Evolutionary conservation across 805 yeast genomes (phyloP).

Genomic region (Pichia rugopelliculosa): DNA sequence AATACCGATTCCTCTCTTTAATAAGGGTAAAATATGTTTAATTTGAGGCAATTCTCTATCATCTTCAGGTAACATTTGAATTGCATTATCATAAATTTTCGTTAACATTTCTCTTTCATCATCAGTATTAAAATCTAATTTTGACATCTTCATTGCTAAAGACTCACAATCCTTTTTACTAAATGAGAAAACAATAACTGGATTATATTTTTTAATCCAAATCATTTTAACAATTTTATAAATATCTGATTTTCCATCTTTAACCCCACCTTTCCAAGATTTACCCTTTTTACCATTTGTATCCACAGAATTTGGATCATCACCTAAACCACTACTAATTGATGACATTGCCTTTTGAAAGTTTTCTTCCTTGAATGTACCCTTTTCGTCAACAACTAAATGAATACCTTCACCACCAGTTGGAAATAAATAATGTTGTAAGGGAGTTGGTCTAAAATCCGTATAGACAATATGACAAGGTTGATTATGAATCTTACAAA

Average conservation of each 20-base stretch:
- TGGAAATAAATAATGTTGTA: constrained; percentile 95
- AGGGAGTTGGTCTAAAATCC: constrained; percentile 97
- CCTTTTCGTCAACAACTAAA: constrained; percentile 94
- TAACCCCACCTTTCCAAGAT: constrained; percentile 79
- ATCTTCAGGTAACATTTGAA: constrained; percentile 76
- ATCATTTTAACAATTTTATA: constrained; percentile 97
- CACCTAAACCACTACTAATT: constrained; percentile 74
- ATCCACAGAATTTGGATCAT: constrained; percentile 62
- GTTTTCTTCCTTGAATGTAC: constrained; percentile 92
- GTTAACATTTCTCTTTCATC: constrained; percentile 90
- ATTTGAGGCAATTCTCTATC: constrained; percentile 94
- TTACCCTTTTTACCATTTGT: constrained; percentile 50
- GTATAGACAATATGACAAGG: constrained; percentile 99
- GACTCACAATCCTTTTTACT: constrained; percentile 95
- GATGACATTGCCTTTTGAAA: constrained; percentile 98
- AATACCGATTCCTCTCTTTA: constrained; percentile 94
- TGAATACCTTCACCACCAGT: constrained; percentile 99
- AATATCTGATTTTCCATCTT: constrained; percentile 64
- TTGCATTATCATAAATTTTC: constrained; percentile 86
- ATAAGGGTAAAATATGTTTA: constrained; percentile 78
- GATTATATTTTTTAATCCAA: constrained; percentile 92
- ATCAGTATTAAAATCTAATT: constrained; percentile 86
- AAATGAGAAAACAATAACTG: constrained; percentile 97
- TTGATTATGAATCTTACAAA: constrained; percentile 86
- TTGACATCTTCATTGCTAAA: constrained; percentile 90